Conservation (phyloP, 2,329 filamentous ascomycete species). For the Fusarium albidum region DNA sequence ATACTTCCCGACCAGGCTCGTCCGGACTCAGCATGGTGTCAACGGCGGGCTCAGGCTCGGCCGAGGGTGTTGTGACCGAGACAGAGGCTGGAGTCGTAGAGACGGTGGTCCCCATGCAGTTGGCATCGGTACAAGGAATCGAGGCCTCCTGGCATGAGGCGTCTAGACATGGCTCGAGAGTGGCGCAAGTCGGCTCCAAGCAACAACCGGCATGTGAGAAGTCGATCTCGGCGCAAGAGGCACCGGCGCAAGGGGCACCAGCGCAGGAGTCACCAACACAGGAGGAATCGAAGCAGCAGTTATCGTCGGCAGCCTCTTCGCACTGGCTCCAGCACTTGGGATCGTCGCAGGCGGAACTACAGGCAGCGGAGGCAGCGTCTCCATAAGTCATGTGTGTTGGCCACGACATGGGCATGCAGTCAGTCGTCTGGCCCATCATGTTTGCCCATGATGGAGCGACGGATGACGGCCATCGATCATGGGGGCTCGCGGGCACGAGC, state of each 20-base stretch:
- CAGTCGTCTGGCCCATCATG: constrained; percentile 27
- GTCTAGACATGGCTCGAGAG: constrained; percentile 50
- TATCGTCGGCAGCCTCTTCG: constrained; percentile 41
- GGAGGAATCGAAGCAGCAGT: constrained; percentile 48
- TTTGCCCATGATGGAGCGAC: constrained; percentile 26
- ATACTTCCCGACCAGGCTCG: constrained; percentile 13
- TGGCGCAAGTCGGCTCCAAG: constrained; percentile 43
- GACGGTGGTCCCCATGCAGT: constrained; percentile 43
- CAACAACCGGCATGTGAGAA: constrained; percentile 37
- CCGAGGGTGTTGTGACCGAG: constrained; percentile 42
- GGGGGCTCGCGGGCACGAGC: constrained; percentile 10
- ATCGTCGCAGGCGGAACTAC: constrained; percentile 46
- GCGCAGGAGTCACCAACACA: too few species aligned
- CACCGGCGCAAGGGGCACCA: constrained; percentile 44
- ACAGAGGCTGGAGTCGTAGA: constrained; percentile 39
- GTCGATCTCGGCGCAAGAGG: constrained; percentile 42
- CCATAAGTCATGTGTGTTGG: constrained; percentile 35
- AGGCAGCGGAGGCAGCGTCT: constrained; percentile 45
- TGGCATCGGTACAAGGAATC: constrained; percentile 46
- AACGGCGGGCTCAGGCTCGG: constrained; percentile 36
- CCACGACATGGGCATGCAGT: constrained; percentile 30
- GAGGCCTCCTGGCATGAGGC: constrained; percentile 40
- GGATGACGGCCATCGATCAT: constrained; percentile 16
- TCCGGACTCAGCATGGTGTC: constrained; percentile 26
- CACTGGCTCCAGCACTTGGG: constrained; percentile 45